These are phyloP conservation scores for Plenodomus lindquistii DNA, from an alignment of 2,329 filamentous ascomycete genomes.

Conservation along the genomic window DNA sequence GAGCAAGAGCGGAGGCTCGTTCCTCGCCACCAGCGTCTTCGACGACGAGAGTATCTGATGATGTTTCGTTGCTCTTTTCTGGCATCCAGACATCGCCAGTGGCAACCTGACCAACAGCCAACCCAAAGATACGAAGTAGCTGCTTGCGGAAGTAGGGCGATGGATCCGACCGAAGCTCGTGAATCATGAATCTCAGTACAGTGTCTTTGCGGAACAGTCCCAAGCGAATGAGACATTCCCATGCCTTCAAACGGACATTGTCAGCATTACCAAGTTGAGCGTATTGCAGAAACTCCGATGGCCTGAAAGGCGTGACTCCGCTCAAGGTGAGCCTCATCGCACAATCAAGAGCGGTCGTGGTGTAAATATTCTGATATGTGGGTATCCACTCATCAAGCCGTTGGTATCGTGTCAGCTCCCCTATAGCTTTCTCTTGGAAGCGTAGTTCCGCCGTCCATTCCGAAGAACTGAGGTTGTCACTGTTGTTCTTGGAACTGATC, in stretches of 20 bases:
- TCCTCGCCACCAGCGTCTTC: conserved; percentile 51
- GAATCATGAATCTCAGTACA: conserved; percentile 61
- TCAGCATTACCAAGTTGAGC: conserved; percentile 63
- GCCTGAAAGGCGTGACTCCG: conserved; percentile 56
- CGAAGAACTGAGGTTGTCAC: conserved; percentile 43
- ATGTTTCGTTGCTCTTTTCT: conserved; percentile 33
- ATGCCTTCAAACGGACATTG: conserved; percentile 62
- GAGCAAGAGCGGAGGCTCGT: conserved; percentile 58
- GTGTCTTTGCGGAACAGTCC: conserved; percentile 55
- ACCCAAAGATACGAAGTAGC: conserved; percentile 57
- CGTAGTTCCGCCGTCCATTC: conserved; percentile 57
- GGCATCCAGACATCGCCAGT: conserved; percentile 54
- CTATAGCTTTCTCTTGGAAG: conserved; percentile 60
- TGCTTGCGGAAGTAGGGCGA: conserved; percentile 62
- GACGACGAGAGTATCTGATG: conserved; percentile 56
- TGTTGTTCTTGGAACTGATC: conserved; percentile 33
- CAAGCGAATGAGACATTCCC: conserved; percentile 60
- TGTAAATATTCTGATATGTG: conserved; percentile 67
- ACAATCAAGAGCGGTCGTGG: conserved; percentile 64
- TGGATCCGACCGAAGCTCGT: conserved; percentile 59
- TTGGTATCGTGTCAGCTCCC: conserved; percentile 65
- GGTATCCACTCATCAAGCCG: conserved; percentile 69
- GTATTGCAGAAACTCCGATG: conserved; percentile 64
- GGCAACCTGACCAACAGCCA: conserved; percentile 61
- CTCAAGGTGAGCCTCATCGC: conserved; percentile 59